phyloP scores from a whole-genome alignment of 2,329 filamentous ascomycete genomes.

The Penicillium oxalicum region DNA sequence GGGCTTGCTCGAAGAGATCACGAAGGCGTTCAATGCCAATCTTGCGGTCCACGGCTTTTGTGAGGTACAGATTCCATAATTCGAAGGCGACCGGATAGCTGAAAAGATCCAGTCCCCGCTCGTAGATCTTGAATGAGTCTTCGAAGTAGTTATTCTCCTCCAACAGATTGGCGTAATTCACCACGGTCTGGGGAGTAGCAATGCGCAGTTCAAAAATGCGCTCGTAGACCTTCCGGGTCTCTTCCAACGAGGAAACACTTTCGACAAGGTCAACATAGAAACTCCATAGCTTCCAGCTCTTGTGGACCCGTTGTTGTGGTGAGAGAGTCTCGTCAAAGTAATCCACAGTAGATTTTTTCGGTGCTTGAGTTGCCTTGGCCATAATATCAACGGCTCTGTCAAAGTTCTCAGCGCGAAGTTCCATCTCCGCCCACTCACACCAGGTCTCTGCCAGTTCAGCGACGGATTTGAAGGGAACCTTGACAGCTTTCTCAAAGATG shows the following conservation, averaged over 20 bases:
- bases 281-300: constrained; percentile 99
- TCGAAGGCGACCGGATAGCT: constrained; percentile 97
- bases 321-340: constrained; percentile 95
- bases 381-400: constrained; percentile 92
- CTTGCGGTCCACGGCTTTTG: constrained; percentile 92
- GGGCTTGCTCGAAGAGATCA: constrained; percentile 93
- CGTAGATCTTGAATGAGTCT: constrained; percentile 96
- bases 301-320: constrained; percentile 93
- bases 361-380: constrained; percentile 95
- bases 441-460: constrained; percentile 94
- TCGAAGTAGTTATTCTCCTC: constrained; percentile 95
- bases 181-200: constrained; percentile 93
- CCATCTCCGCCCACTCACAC: constrained; percentile 99
- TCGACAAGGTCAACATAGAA: constrained; percentile 98
- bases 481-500: constrained; percentile 96
- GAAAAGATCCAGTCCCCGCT: constrained; percentile 94
- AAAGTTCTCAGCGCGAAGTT: constrained; percentile 91
- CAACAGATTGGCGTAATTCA: constrained; percentile 94
- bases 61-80: constrained; percentile 96
- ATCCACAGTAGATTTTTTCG: constrained; percentile 95
- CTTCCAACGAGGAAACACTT: constrained; percentile 82
- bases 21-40: constrained; percentile 90
- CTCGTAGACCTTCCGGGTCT: constrained; percentile 92
- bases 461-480: constrained; percentile 97
- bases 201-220: constrained; percentile 97